Evolutionary conservation across 805 yeast species (phyloP), one percentile per base, ranked within the genome.

Genomic region (Lachancea mirantina): DNA sequence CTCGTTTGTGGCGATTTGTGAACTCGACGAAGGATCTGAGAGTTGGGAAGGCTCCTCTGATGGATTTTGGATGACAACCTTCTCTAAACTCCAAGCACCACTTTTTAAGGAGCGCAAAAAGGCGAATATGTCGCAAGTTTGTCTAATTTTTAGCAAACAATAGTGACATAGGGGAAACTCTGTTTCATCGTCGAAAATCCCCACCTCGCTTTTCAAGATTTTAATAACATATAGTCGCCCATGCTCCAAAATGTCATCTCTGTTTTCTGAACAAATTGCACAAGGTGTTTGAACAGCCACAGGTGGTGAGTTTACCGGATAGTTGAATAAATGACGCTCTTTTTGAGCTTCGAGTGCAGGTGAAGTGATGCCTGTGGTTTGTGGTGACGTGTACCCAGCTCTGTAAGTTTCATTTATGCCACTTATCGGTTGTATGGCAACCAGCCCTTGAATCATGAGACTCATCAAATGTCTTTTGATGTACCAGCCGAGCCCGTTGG

Each of bases 381-480:
- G 9, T 8, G 20, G 16, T 7, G 47, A 38, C 6, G 40, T 17
- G 21, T 45, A 35, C 3, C 55, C 57, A 16, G 55, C 39, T 46
- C 76, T 74, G 61, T 79, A 80, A 1, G 74, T 72, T 55, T 83
- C 94, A 48, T 88, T 87, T 24, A 80, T 69, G 0, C 89, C 88
- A 32, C 84, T 74, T 6, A 88, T 72, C 0, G 98, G 98, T 57
- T 87, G 95, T 23, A 89, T 77, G 3, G 76, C 67, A 5, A 84
- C 85, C 26, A 80, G 68, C 3, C 94, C 94, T 32, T 87, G 96
- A 19, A 82, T 70, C 41, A 89, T 67, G 11, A 78, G 70, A 28
- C 67, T 57, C 66, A 87, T 64, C 35, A 88, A 68, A 8, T 76
- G 61, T 35, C 82, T 68, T 40, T 73, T 70, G 31, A 67, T 73